phyloP scores from a whole-genome alignment of 768 basidiomycete genomes.

The Clitopilus passeckerianus region DNA sequence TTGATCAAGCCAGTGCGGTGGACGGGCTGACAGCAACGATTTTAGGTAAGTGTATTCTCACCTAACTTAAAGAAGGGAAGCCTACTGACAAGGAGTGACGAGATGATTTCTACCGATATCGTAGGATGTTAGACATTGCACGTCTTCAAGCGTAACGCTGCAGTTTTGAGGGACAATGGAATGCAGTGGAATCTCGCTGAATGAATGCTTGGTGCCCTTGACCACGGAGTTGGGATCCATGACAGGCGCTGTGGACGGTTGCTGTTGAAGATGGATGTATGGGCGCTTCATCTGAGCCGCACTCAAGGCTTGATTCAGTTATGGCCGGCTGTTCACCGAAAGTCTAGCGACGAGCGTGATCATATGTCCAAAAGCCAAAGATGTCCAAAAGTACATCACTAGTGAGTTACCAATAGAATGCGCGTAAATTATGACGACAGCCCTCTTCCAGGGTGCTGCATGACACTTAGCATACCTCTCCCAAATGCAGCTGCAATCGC shows the following conservation, averaged over 20 bases:
- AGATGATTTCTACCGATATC: slow-evolving; percentile 9
- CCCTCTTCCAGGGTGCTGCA: slow-evolving; percentile 14
- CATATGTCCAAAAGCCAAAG: not conserved
- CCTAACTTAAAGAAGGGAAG: not conserved
- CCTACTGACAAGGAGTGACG: slow-evolving; percentile 8
- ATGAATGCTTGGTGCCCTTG: slow-evolving; percentile 5
- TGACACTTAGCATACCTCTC: slow-evolving; percentile 53
- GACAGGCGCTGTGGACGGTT: too few relatives aligned
- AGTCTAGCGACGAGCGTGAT: not conserved
- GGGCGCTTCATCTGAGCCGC: not conserved
- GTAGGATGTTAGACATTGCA: slow-evolving; percentile 8
- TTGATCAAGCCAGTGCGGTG: slow-evolving; percentile 11
- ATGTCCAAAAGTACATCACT: not conserved
- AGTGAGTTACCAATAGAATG: too few relatives aligned
- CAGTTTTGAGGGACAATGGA: not conserved
- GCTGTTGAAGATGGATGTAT: not conserved
- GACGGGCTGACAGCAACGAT: slow-evolving; percentile 4
- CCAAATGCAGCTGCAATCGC: slow-evolving; percentile 70
- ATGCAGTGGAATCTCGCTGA: slow-evolving; percentile 3
- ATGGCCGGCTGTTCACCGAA: too few relatives aligned
- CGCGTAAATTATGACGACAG: not conserved
- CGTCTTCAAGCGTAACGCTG: slow-evolving; percentile 7
- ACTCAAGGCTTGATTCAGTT: not conserved
- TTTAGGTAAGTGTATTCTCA: too few relatives aligned
- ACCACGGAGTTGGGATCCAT: not conserved